Evolutionary conservation across 106 monocot genomes (phyloP), one percentile per base, ranked within the genome.

Genomic region (Dendrobium huoshanense): DNA sequence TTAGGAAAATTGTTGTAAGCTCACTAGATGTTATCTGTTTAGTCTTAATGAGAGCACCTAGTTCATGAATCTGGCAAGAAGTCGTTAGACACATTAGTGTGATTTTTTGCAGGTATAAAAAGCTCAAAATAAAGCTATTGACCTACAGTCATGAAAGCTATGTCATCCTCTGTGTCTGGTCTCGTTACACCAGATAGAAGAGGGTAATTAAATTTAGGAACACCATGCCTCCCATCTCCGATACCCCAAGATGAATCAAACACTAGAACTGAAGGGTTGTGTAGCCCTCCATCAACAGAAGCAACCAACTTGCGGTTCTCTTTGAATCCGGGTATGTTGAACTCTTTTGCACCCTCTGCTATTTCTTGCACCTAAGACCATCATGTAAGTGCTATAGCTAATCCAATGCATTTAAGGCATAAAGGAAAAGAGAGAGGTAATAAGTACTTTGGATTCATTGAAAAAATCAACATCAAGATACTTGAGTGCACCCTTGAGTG

Each of bases 141-240:
- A 83, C 87, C 61, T 84, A 96, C 96, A 80, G 85, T 80, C 96
- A 96, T 94, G 80, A 92, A 96, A 24, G 96, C 90, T 81, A 96
- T 90, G 84, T 96, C 94, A 45, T 92, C 96, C 79, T 96, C 90
- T 1, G 67, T 85, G 59, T 29, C 85, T 54, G 96, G 92, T 77
- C 83, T 88, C 64, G 88, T 41, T 9, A 92, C 79, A 67, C 37
- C 78, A 70, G 78, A 76, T 0, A 84, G 51, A 82, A 44, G 24
- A 75, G 94, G 94, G 85, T 94, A 94, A 24, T 84, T 83, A 78
- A 96, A 94, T 75, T 84, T 89, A n/a, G 58, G 65, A 70, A 9
- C 9, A 10, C 42, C 79, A 73, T 65, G 41, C 16, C 75, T 79
- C 41, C 59, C 47, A 79, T 88, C 82, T 41, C 80, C 84, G 41